Conservation (phyloP, 345 rosid genomes). For the Brassica nigra region DNA sequence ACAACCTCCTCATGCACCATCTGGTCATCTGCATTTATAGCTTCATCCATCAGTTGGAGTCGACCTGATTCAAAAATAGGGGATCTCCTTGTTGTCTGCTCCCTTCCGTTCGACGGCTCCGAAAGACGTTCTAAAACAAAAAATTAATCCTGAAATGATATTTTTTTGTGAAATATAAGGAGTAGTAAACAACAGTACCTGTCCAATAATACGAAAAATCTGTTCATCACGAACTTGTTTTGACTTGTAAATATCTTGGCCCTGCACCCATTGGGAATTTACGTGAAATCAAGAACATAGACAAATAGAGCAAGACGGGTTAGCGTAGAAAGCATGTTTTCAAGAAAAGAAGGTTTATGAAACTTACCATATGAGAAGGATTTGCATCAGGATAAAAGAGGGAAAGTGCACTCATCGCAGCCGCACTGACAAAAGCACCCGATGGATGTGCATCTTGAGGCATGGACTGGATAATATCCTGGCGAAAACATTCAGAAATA, state of each 20-base stretch:
- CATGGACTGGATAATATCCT: constrained; percentile 89
- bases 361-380: constrained; percentile 79
- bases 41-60: too few species aligned
- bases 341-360: not conserved
- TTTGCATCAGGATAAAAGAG: constrained; percentile 91
- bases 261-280: constrained; percentile 12
- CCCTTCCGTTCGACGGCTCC: too few species aligned
- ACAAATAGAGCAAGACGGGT: not conserved
- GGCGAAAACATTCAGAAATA: constrained; percentile 31
- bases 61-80: too few species aligned
- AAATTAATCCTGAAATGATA: too few species aligned
- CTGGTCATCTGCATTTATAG: too few species aligned
- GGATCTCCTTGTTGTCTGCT: too few species aligned
- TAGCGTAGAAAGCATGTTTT: not conserved
- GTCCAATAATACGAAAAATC: constrained; percentile 82
- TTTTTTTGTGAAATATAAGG: too few species aligned
- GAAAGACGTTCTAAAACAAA: not conserved
- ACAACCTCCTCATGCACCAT: too few species aligned
- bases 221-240: constrained; percentile 86
- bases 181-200: constrained; percentile 49
- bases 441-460: constrained; percentile 91
- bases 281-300: not conserved
- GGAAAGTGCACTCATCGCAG: constrained; percentile 75
- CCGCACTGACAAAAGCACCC: constrained; percentile 78
- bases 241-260: constrained; percentile 60